Conservation (phyloP, 2,329 filamentous ascomycete genomes). For the Gremmenia infestans region DNA sequence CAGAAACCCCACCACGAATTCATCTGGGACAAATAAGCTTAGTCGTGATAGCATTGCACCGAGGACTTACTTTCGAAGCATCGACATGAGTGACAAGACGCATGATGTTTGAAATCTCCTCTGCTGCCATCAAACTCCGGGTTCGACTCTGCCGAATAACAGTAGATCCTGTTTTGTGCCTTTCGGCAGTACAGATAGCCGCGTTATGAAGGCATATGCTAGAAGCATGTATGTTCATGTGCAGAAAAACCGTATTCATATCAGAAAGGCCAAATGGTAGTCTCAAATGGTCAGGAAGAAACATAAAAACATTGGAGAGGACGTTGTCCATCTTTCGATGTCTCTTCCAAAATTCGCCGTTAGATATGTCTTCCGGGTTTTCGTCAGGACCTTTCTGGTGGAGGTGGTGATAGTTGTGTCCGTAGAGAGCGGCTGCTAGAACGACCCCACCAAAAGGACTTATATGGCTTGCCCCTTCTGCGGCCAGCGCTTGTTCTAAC, state of each 20-base stretch:
- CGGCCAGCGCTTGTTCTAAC: constrained; percentile 56
- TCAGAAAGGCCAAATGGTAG: constrained; percentile 65
- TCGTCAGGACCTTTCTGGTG: constrained; percentile 68
- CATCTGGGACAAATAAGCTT: constrained; percentile 44
- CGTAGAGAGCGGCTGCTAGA: constrained; percentile 73
- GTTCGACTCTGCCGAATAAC: constrained; percentile 67
- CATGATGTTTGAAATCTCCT: constrained; percentile 80
- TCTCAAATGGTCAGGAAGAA: constrained; percentile 68
- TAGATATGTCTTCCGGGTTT: constrained; percentile 64
- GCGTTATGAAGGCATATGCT: constrained; percentile 87
- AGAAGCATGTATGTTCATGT: constrained; percentile 84
- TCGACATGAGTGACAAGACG: constrained; percentile 70
- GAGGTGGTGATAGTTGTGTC: constrained; percentile 73
- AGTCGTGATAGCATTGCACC: constrained; percentile 3
- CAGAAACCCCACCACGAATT: constrained; percentile 78
- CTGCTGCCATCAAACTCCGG: constrained; percentile 72
- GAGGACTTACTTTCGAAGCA: constrained; percentile 54
- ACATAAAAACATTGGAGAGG: constrained; percentile 71
- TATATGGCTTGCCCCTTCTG: constrained; percentile 50
- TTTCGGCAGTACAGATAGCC: constrained; percentile 77
- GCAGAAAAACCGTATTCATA: constrained; percentile 71
- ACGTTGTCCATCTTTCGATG: constrained; percentile 80
- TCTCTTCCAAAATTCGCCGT: constrained; percentile 80
- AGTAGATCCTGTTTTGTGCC: constrained; percentile 58
- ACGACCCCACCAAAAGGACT: constrained; percentile 69